These are phyloP conservation scores for Posidonia oceanica DNA, from an alignment of 116 monocot species.

Conservation along the genomic window DNA sequence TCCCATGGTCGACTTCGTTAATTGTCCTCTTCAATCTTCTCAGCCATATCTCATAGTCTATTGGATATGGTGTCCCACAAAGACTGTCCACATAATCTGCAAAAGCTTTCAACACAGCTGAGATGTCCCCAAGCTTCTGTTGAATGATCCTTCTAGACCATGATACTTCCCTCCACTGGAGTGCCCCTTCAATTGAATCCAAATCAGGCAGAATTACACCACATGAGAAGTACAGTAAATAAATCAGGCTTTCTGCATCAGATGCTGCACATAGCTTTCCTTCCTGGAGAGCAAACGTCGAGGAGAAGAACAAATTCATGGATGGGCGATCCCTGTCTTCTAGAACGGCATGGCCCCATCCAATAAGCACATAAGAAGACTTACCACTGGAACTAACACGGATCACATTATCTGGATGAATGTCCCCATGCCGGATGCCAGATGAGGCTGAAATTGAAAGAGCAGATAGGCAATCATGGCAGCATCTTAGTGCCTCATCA, in stretches of 20 bases:
- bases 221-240: conserved; percentile 70
- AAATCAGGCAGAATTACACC: conserved; percentile 67
- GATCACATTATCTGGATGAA: conserved; percentile 78
- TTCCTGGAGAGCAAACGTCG: conserved; percentile 80
- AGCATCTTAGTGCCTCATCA: conserved; percentile 81
- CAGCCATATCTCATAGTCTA: conserved; percentile 94
- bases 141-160: conserved; percentile 86
- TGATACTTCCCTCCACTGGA: conserved; percentile 79
- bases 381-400: conserved; percentile 24
- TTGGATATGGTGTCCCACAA: conserved; percentile 84
- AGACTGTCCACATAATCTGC: conserved; percentile 96
- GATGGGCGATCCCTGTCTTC: conserved; percentile 82
- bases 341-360: conserved; percentile 91
- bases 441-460: conserved; percentile 52
- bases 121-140: conserved; percentile 84
- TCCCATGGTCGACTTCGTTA: conserved; percentile 78
- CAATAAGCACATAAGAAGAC: conserved; percentile 60
- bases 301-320: conserved; percentile 82
- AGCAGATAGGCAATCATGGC: conserved; percentile 86
- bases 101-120: conserved; percentile 92
- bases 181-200: conserved; percentile 81
- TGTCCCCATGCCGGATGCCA: conserved; percentile 81
- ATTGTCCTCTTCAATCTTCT: conserved; percentile 68
- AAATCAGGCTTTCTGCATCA: conserved; percentile 88
- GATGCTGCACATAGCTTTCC: conserved; percentile 82